Conservation (phyloP, 306 rosid genomes). For the Vicia faba region DNA sequence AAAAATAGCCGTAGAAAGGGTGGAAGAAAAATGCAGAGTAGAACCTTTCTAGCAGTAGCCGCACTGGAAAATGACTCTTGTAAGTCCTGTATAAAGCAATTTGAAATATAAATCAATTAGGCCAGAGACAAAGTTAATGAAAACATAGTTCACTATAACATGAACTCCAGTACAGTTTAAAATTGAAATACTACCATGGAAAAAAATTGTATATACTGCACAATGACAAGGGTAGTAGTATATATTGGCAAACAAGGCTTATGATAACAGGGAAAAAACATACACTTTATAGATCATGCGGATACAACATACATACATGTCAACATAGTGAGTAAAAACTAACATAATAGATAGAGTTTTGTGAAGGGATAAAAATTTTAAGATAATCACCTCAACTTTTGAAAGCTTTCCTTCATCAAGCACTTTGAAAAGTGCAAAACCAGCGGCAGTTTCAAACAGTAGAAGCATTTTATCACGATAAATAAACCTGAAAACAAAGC, state of each 20-base stretch:
- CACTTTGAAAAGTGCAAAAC: slow-evolving; percentile 80
- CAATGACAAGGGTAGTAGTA: not conserved
- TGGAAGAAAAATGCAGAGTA: not conserved
- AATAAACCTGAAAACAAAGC: slow-evolving; percentile 40
- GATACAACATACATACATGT: not conserved
- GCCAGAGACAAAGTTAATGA: not conserved
- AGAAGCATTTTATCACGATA: slow-evolving; percentile 59
- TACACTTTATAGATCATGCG: not conserved
- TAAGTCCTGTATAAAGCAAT: slow-evolving; percentile 57
- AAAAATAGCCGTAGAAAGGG: not conserved
- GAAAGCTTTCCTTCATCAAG: slow-evolving; percentile 78
- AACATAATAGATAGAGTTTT: not conserved
- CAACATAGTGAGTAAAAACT: not conserved
- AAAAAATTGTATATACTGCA: not conserved
- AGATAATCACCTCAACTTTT: slow-evolving; percentile 65
- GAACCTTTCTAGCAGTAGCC: slow-evolving; percentile 83
- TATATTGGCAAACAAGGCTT: too few relatives aligned
- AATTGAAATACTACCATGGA: not conserved
- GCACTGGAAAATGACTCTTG: slow-evolving; percentile 60
- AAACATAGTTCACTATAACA: not conserved
- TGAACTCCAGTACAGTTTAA: not conserved
- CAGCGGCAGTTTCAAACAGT: slow-evolving; percentile 76
- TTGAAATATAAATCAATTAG: not conserved
- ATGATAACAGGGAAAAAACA: not conserved
- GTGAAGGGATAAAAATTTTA: too few relatives aligned